These are phyloP conservation scores for Pneumocystis wakefieldiae DNA, from an alignment of 1,139 yeast genomes.

Conservation along the genomic window DNA sequence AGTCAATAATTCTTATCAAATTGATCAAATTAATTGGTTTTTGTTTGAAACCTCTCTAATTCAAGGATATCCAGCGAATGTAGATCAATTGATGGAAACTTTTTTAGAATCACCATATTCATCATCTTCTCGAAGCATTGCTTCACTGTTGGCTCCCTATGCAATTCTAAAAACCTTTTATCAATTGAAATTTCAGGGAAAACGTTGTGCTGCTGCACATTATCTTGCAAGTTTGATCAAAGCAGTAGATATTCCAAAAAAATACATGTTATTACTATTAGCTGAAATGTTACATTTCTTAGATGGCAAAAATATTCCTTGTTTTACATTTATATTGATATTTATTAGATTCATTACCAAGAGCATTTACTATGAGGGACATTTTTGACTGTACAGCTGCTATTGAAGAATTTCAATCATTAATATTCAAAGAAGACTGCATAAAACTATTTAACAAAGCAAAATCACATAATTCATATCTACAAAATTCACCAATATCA, in stretches of 20 bases:
- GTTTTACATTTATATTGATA: neutral
- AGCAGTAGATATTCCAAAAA: conserved; percentile 1
- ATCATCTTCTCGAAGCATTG: neutral
- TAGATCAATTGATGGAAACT: neutral
- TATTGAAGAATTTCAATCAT: neutral
- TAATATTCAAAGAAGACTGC: neutral
- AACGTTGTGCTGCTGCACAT: neutral
- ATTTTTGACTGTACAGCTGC: conserved; percentile 1
- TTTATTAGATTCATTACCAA: neutral
- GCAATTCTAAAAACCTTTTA: neutral
- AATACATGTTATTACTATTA: neutral
- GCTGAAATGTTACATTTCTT: neutral
- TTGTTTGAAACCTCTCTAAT: neutral
- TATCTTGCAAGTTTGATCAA: neutral
- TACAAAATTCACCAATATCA: neutral
- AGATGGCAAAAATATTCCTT: neutral
- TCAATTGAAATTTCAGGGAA: neutral
- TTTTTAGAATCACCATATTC: neutral
- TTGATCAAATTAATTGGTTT: neutral
- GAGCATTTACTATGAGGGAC: neutral
- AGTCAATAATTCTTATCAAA: neutral
- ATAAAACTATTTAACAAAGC: neutral
- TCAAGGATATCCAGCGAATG: neutral
- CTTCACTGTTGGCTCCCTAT: neutral
- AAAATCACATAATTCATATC: neutral